Percentiles rank a stretch among this genome's conserved stretches.
Conservation (phyloP, 2,329 filamentous ascomycete genomes). For the Clarireedia homoeocarpa region DNA sequence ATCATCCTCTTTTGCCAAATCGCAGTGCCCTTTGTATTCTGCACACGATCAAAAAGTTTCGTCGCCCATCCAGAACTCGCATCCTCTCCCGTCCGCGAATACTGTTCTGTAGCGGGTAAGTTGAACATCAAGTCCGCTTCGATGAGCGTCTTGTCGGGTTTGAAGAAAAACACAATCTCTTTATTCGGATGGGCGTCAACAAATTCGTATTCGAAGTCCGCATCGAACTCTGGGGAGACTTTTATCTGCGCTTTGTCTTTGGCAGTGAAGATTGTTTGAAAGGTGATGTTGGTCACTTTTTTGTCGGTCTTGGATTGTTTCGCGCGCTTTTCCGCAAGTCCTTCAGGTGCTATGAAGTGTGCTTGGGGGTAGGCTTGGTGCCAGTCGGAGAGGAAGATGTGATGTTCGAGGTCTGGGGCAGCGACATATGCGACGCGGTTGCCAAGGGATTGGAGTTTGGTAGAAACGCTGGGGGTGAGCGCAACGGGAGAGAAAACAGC, state of each 20-base stretch:
- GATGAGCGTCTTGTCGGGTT: conserved; percentile 70
- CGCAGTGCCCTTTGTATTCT: conserved; percentile 54
- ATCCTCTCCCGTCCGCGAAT: conserved; percentile 48
- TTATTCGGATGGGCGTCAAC: conserved; percentile 73
- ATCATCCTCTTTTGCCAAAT: conserved; percentile 71
- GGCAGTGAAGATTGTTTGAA: conserved; percentile 59
- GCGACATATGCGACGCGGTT: conserved; percentile 75
- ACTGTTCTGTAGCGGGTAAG: conserved; percentile 80
- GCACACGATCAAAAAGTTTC: conserved; percentile 47
- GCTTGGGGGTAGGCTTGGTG: conserved; percentile 69
- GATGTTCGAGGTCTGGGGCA: conserved; percentile 85
- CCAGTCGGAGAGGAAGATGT: conserved; percentile 89
- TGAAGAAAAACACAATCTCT: conserved; percentile 82
- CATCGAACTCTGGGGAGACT: conserved; percentile 72
- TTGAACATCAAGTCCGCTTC: conserved; percentile 92
- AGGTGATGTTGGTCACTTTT: conserved; percentile 35
- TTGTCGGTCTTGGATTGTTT: conserved; percentile 47
- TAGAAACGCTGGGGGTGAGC: conserved; percentile 65
- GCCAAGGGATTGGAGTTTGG: conserved; percentile 57
- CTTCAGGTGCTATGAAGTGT: conserved; percentile 73
- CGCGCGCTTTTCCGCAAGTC: conserved; percentile 74
- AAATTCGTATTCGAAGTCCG: conserved; percentile 80
- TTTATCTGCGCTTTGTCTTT: conserved; percentile 42
- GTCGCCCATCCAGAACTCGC: conserved; percentile 51
- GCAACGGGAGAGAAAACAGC: conserved; percentile 90